phyloP scores from a whole-genome alignment of 2,329 filamentous ascomycete species.

The Thermomyces lanuginosus region DNA sequence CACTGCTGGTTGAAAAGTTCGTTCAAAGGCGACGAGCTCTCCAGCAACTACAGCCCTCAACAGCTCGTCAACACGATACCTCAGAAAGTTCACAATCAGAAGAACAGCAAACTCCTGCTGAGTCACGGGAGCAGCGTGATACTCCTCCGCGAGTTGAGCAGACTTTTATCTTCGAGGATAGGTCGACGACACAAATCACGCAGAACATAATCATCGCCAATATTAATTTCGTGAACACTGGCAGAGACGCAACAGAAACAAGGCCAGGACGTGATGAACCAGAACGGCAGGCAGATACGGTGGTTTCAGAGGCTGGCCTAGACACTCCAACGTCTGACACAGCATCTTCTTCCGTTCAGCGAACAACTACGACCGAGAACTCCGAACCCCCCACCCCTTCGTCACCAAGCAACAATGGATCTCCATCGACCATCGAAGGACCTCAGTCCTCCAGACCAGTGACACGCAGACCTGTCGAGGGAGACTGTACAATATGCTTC shows the following conservation, averaged over 20 bases:
- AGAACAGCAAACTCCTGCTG: neutral
- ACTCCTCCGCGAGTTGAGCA: neutral
- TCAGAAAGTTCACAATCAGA: neutral
- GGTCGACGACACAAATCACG: neutral
- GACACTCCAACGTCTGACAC: too few species aligned
- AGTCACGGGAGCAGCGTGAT: neutral
- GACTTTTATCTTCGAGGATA: too few species aligned
- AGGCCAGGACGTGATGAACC: neutral
- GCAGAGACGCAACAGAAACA: neutral
- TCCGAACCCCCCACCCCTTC: neutral
- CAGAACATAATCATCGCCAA: neutral
- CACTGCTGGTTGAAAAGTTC: slow-evolving; percentile 2
- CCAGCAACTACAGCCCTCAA: neutral
- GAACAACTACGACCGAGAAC: neutral
- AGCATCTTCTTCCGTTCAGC: neutral
- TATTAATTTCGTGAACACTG: neutral
- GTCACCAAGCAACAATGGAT: neutral
- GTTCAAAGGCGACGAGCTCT: slow-evolving; percentile 1
- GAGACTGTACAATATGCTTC: slow-evolving; percentile 4
- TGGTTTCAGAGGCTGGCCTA: too few species aligned
- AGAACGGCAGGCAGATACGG: too few species aligned
- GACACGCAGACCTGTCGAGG: slow-evolving; percentile 1
- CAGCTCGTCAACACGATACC: neutral
- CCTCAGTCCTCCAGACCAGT: neutral
- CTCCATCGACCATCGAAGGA: neutral